phyloP scores from a whole-genome alignment of 768 basidiomycete genomes.

The Rhodotorula graminis region DNA sequence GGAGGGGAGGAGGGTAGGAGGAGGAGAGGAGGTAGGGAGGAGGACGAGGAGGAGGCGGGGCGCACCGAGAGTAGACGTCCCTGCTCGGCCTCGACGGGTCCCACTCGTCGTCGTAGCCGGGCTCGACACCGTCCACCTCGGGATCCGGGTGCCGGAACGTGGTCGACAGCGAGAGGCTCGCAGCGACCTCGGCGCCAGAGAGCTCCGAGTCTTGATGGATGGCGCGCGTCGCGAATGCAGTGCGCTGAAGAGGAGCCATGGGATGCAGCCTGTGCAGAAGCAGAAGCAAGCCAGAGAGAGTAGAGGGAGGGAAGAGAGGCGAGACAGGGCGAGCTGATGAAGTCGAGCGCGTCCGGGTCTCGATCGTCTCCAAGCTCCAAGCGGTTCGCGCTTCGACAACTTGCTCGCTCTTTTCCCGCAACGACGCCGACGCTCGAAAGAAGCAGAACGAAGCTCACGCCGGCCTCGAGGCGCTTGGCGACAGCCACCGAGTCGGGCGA shows the following conservation, averaged over 20 bases:
- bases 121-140: slow-evolving; percentile 8
- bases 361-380: too few relatives aligned
- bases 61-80: slow-evolving; percentile 76
- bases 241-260: not conserved
- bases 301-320: not conserved
- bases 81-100: slow-evolving; percentile 54
- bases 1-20: slow-evolving; percentile 52
- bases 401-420: too few relatives aligned
- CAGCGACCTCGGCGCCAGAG: slow-evolving; percentile 17
- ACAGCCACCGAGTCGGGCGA: too few relatives aligned
- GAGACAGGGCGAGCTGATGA: not conserved
- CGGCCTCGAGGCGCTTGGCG: too few relatives aligned
- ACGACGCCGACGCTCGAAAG: too few relatives aligned
- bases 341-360: too few relatives aligned
- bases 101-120: slow-evolving; percentile 38
- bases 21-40: slow-evolving; percentile 53
- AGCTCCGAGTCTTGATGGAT: slow-evolving; percentile 24
- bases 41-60: slow-evolving; percentile 50
- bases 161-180: slow-evolving; percentile 28
- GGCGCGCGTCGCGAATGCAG: not conserved
- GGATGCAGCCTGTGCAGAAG: not conserved
- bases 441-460: too few relatives aligned
- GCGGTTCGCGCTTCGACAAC: too few relatives aligned
- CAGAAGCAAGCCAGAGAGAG: not conserved
- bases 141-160: slow-evolving; percentile 37